Evolutionary conservation across 345 rosid genomes (phyloP), one percentile per base, ranked within the genome.

Genomic region (Pugionium cornutum): DNA sequence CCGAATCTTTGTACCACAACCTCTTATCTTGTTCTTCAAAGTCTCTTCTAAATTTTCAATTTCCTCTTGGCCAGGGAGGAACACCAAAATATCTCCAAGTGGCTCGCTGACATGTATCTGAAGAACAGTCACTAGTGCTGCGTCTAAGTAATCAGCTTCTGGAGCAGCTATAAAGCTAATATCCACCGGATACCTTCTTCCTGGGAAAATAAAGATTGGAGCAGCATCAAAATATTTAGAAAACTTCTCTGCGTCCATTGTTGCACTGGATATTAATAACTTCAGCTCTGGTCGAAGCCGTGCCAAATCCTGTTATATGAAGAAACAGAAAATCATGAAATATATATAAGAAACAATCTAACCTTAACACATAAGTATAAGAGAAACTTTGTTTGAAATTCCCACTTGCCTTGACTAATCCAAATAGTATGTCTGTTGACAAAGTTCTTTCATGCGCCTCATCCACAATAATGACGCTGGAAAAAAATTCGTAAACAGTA

Each of bases 361-460:
- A 47, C 62, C 52, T 30, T 61, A 33, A 29, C 29, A 42, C 56
- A 76, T 10, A 42, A 57, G 59, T 28, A 62, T 26, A 36, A 11
- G 9, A 26, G 48, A 48, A 72, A 47, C n/a, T 52, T n/a, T n/a
- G n/a, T n/a, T n/a, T n/a, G n/a, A n/a, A n/a, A n/a, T n/a, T n/a
- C n/a, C 36, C 46, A 75, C 89, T 77, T 81, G 78, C 96, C 96
- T 90, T 94, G 26, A 94, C 92, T 69, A 94, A 75, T 65, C 99
- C 99, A 50, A 94, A 94, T 31, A 94, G 82, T 65, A 94, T 90
- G 76, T 94, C 99, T 5, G 99, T 94, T 28, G 99, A 94, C 68
- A 94, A 74, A 28, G 99, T 94, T 80, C 99, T 94, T 82, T 94
- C 99, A 76, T 94, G 99, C 2, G 99, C 97, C 83, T 94, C 97